Conservation (phyloP, 1,284 basidiomycete species). For the Sparassis latifolia region DNA sequence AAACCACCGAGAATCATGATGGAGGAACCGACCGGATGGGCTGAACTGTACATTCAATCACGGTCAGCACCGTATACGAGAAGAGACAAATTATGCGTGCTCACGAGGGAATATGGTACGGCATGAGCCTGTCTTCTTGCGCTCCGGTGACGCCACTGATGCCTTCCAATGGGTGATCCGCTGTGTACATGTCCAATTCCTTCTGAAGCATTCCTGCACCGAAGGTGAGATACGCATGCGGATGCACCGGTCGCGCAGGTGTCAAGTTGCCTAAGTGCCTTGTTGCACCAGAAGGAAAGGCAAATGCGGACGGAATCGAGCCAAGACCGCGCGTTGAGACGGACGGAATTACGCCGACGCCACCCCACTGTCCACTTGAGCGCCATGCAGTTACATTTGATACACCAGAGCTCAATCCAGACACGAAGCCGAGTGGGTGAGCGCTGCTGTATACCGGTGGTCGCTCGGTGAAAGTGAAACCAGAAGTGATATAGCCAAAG, state of each 20-base stretch:
- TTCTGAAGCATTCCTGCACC: conserved; percentile 80
- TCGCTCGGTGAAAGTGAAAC: too few relatives aligned
- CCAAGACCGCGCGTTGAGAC: background rate
- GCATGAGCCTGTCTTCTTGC: conserved; percentile 49
- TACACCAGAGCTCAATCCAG: too few relatives aligned
- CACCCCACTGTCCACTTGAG: background rate
- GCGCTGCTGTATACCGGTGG: too few relatives aligned
- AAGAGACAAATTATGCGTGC: conserved; percentile 21
- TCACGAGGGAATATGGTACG: conserved; percentile 82
- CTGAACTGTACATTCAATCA: conserved; percentile 39
- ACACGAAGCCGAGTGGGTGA: too few relatives aligned
- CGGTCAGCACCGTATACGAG: background rate
- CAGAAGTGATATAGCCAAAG: too few relatives aligned
- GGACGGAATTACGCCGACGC: background rate
- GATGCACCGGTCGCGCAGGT: conserved; percentile 47
- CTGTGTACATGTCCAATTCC: conserved; percentile 73
- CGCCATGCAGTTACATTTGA: too few relatives aligned
- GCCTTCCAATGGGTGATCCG: conserved; percentile 59
- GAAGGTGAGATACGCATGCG: conserved; percentile 73
- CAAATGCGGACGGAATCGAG: background rate
- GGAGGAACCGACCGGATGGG: conserved; percentile 73
- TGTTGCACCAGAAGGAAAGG: background rate
- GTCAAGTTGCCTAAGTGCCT: background rate
- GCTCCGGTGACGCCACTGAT: conserved; percentile 32
- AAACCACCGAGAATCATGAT: conserved; percentile 87